Base-by-base conservation (phyloP, 1,139 yeast genomes). In the Kodamaea sp. region DNA sequence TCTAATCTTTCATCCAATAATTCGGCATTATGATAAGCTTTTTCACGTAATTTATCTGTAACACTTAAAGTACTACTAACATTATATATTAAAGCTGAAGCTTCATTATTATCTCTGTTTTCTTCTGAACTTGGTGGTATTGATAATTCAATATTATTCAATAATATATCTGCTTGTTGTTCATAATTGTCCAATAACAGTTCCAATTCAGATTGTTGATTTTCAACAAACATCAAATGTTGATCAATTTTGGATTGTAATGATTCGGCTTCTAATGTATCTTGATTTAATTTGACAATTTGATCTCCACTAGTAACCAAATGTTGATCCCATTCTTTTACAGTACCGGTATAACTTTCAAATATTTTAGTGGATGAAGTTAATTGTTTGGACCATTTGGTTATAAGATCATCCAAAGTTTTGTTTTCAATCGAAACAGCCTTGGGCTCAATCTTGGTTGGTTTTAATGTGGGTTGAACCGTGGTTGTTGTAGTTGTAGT, bases 141-240 rank as follows among this genome's bases (percentile, higher is more conserved):
- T 32, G 52, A 48, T 30, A 55, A 38, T 49, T 79, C 75, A 45
- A 72, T 62, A 40, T 67, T 68, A 45, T 58, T 67, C 42, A 79
- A 64, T 39, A 79, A 58, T 8, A 72, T 62, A 47, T 87, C 90
- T 0, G 95, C 92, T 59, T 88, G 96, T 45, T 73, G 77, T 60
- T 92, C 98, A 55, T 90, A 90, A 47, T 82, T 84, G 49, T 85
- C 88, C 46, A 92, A 75, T 50, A 92, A 73, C 24, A 78, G 72
- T 46, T 90, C 97, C 39, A 92, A 70, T 55, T 92, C 98, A 47
- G 85, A 88, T 57, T 94, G 98, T 57, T 94, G 98, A 50, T 84
- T 81, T 55, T 86, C 95, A 36, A 92, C 86, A 57, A 89, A 90
- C 38, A 81, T 71, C 40, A 94, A 67, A 37, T 89, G 84, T 59